Base-by-base conservation (phyloP, 257 asterid genomes). In the Handroanthus guayacan region DNA sequence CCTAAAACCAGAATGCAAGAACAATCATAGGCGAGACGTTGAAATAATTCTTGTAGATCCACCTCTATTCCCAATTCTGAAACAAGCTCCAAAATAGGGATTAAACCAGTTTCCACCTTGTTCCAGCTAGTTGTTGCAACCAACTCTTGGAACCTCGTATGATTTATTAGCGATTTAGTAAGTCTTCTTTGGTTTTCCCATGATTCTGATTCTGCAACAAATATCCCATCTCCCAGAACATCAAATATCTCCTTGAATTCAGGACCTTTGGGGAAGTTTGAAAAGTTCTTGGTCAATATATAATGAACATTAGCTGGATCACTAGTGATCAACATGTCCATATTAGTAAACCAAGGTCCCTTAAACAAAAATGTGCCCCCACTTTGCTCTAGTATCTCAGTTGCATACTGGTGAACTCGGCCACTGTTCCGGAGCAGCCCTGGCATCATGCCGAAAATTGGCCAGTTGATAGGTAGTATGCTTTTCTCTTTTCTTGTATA, bases 271-370 rank as follows among this genome's bases (percentile, higher is more conserved):
- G 69, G 48, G 69, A 74, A 80, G 75, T 87, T 76, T 9, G 62
- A 57, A 39, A 84, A 85, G 63, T 82, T 81, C 55, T 67, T 76
- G 72, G 80, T 82, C 54, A 85, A 54, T 13, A 87, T 71, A 77
- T 85, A 77, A 25, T 87, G 82, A 20, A 81, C 50, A 58, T 86
- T 81, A 1, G 78, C 77, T 1, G 88, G 87, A 73, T 86, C 87
- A 12, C 78, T 25, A 8, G 88, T 86, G 20, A 80, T 1, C 6
- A 86, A 2, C 68, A 86, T 79, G 3, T 80, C 76, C 78, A 78
- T 69, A 71, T 76, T 79, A 7, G 80, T 1, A 57, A 87, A 76
- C 78, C 78, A 78, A 1, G 75, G 80, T 0, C 89, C 86, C 61
- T 50, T 78, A 18, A 82, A 67, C 51, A 45, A 6, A 16, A 78